Percentiles rank a stretch among this genome's conserved stretches.
Evolutionary conservation across 2,329 filamentous ascomycete species (phyloP).

Genomic region (Xylariaceae sp.): DNA sequence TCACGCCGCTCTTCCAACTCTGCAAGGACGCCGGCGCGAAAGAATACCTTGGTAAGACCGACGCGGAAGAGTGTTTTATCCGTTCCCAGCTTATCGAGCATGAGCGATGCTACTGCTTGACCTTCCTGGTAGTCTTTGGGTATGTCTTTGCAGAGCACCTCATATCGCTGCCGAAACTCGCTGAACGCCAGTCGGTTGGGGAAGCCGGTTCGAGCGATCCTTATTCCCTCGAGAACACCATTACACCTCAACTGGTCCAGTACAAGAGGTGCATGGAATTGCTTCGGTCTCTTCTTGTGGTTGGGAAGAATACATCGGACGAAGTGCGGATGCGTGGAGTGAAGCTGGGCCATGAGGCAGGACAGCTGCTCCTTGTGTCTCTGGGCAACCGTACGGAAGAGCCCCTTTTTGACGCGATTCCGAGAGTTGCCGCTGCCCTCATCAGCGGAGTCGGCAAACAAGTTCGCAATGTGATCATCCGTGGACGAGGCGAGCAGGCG

Average conservation of each 20-base stretch:
- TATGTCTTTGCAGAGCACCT: slow-evolving; percentile 84
- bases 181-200: slow-evolving; percentile 88
- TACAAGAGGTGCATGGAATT: slow-evolving; percentile 86
- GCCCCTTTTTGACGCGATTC: slow-evolving; percentile 89
- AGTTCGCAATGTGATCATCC: slow-evolving; percentile 73
- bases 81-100: slow-evolving; percentile 82
- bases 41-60: slow-evolving; percentile 95
- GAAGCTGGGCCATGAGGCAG: slow-evolving; percentile 88
- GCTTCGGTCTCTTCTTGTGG: slow-evolving; percentile 94
- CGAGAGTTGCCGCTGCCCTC: slow-evolving; percentile 63
- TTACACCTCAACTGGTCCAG: slow-evolving; percentile 97
- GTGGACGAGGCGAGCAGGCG: slow-evolving; percentile 76
- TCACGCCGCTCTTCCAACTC: slow-evolving; percentile 96
- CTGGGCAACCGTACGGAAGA: slow-evolving; percentile 95
- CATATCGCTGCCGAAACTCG: slow-evolving; percentile 93
- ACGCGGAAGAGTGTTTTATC: slow-evolving; percentile 87
- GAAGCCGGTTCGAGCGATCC: slow-evolving; percentile 94
- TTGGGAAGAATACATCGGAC: slow-evolving; percentile 97
- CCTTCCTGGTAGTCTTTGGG: slow-evolving; percentile 89
- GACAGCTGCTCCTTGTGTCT: slow-evolving; percentile 97
- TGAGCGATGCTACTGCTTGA: slow-evolving; percentile 75
- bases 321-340: slow-evolving; percentile 96
- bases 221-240: slow-evolving; percentile 96
- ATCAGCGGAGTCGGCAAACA: slow-evolving; percentile 86
- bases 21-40: slow-evolving; percentile 89